Conservation (phyloP, 2,329 filamentous ascomycete species). For the Orbilia quercus region DNA sequence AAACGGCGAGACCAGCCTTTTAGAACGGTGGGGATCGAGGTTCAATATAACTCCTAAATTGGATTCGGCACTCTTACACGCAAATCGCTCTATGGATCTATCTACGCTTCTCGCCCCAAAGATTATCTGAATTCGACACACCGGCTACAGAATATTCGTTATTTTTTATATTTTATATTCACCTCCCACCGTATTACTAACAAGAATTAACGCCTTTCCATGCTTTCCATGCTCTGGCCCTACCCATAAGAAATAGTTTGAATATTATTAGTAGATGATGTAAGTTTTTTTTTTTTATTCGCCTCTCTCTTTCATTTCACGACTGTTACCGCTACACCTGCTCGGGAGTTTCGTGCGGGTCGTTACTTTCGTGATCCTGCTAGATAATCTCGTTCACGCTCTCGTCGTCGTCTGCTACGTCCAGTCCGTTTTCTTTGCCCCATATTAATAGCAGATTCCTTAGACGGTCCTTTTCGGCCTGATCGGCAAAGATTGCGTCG, state of each 20-base stretch:
- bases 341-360: constrained; percentile 1
- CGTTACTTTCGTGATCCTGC: constrained; percentile 13
- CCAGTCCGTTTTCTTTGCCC: constrained; percentile 48
- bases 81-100: neutral
- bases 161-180: no score
- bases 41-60: constrained; percentile 81
- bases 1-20: constrained; percentile 80
- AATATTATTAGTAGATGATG: constrained; percentile 45
- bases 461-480: constrained; percentile 72
- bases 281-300: constrained; percentile 19
- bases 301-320: neutral
- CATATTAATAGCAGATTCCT: constrained; percentile 67
- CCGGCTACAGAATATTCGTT: constrained; percentile 20
- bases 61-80: no score
- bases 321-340: neutral
- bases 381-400: constrained; percentile 46
- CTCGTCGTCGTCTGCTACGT: constrained; percentile 41
- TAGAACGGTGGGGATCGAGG: constrained; percentile 78
- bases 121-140: constrained; percentile 11
- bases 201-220: constrained; percentile 52
- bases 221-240: constrained; percentile 56
- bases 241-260: constrained; percentile 29
- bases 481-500: constrained; percentile 74
- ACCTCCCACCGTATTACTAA: constrained; percentile 10
- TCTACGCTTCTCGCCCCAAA: constrained; percentile 8